Percentiles rank a stretch among this genome's conserved stretches.
These are phyloP conservation scores for Saccharomyces hybrid DNA, from an alignment of 1,139 yeast genomes.

Conservation along the genomic window DNA sequence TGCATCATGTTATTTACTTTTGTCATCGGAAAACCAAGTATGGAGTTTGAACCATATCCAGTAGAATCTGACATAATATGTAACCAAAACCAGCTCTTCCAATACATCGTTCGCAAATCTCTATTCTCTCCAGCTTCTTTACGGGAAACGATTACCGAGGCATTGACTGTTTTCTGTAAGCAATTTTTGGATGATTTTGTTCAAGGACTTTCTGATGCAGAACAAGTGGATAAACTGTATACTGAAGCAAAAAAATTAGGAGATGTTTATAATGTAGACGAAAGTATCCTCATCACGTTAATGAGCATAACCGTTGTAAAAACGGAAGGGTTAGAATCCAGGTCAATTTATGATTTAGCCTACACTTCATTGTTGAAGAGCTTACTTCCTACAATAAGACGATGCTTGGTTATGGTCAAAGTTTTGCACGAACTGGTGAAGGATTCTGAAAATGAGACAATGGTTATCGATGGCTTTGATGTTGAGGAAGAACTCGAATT, in stretches of 20 bases:
- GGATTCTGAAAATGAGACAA: slow-evolving; percentile 12
- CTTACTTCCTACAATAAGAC: slow-evolving; percentile 24
- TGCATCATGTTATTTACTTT: slow-evolving; percentile 32
- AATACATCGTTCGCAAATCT: slow-evolving; percentile 15
- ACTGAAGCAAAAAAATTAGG: background rate
- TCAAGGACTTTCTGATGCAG: slow-evolving; percentile 6
- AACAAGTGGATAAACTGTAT: background rate
- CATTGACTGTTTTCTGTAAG: slow-evolving; percentile 13
- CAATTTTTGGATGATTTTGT: slow-evolving; percentile 15
- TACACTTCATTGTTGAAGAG: slow-evolving; percentile 18
- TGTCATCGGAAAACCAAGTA: slow-evolving; percentile 20
- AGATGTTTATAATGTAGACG: background rate
- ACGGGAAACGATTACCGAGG: slow-evolving; percentile 14
- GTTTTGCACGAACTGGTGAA: slow-evolving; percentile 19
- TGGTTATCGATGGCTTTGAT: slow-evolving; percentile 14
- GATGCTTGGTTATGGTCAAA: slow-evolving; percentile 23
- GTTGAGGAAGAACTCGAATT: slow-evolving; percentile 11
- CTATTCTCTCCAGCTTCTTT: slow-evolving; percentile 18
- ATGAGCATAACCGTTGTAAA: background rate
- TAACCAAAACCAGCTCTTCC: slow-evolving; percentile 14
- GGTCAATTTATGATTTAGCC: slow-evolving; percentile 14
- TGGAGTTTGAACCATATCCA: slow-evolving; percentile 14
- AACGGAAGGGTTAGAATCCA: background rate
- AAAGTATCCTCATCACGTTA: background rate
- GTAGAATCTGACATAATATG: slow-evolving; percentile 8